These are phyloP conservation scores for Huiozyma naganishii DNA, from an alignment of 805 yeast species.

Conservation along the genomic window DNA sequence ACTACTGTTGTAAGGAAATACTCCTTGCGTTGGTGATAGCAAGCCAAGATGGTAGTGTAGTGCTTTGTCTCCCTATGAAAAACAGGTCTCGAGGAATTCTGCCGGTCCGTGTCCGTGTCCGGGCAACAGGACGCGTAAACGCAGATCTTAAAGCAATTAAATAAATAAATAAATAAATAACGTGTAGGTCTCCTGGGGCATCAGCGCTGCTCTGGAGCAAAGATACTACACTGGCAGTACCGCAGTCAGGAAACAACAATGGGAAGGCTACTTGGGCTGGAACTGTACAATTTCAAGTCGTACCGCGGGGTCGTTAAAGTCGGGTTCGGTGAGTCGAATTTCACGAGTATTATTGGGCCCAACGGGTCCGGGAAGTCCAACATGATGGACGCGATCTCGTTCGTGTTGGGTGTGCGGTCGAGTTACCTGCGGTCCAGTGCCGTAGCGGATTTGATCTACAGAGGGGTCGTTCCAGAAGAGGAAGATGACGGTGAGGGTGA, in stretches of 20 bases:
- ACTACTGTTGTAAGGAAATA: no score
- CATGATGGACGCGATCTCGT: slow-evolving; percentile 94
- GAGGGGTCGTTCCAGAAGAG: slow-evolving; percentile 39
- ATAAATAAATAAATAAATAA: not conserved
- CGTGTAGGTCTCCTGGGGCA: not conserved
- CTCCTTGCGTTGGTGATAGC: no score
- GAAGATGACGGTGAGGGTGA: slow-evolving; percentile 13
- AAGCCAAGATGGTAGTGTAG: no score
- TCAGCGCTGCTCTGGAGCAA: not conserved
- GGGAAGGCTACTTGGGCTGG: slow-evolving; percentile 78
- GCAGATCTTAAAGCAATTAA: not conserved
- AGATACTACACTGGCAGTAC: not conserved
- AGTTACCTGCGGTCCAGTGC: slow-evolving; percentile 64
- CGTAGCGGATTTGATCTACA: slow-evolving; percentile 66
- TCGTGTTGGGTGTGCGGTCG: slow-evolving; percentile 79
- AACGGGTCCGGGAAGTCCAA: slow-evolving; percentile 97
- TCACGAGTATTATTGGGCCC: slow-evolving; percentile 94
- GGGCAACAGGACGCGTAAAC: no score
- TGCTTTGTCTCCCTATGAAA: no score
- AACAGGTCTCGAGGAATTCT: no score
- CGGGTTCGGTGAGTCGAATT: slow-evolving; percentile 73
- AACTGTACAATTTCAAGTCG: slow-evolving; percentile 81
- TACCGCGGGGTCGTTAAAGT: slow-evolving; percentile 66
- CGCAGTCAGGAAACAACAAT: slow-evolving; percentile 27
- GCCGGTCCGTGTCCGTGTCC: no score